Conservation (phyloP, 2,329 filamentous ascomycete species). For the Dothiorella sarmentorum region DNA sequence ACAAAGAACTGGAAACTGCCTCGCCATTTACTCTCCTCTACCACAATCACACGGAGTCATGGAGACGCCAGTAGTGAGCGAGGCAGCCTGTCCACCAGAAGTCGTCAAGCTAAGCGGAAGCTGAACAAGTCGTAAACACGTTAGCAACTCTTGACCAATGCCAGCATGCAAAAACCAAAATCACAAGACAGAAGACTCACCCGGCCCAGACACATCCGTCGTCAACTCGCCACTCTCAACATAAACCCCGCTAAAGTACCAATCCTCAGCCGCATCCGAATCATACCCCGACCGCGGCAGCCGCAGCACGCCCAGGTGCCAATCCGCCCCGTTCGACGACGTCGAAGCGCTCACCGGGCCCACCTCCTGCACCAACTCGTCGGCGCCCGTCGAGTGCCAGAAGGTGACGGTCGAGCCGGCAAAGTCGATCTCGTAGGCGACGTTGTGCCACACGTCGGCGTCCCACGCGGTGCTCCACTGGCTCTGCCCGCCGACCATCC, state of each 20-base stretch:
- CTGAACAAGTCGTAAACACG: background rate
- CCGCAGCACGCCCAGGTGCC: slow-evolving; percentile 68
- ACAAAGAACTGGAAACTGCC: background rate
- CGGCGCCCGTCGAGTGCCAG: slow-evolving; percentile 65
- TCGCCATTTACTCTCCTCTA: background rate
- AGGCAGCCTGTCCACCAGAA: too few relatives aligned
- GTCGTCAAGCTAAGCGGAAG: too few relatives aligned
- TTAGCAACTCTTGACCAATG: background rate
- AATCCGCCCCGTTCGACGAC: slow-evolving; percentile 66
- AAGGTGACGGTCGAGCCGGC: slow-evolving; percentile 59
- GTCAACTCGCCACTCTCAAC: slow-evolving; percentile 57
- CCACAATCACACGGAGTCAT: slow-evolving; percentile 27
- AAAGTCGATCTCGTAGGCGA: slow-evolving; percentile 73
- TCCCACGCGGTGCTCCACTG: slow-evolving; percentile 62
- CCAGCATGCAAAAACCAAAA: too few relatives aligned
- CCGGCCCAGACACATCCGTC: slow-evolving; percentile 24
- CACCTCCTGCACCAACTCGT: slow-evolving; percentile 56
- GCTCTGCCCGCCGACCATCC: slow-evolving; percentile 59
- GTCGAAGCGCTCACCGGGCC: slow-evolving; percentile 59
- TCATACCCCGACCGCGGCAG: slow-evolving; percentile 56
- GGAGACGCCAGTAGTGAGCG: too few relatives aligned
- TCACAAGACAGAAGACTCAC: background rate
- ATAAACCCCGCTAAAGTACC: slow-evolving; percentile 70
- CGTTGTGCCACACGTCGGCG: slow-evolving; percentile 68
- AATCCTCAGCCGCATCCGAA: slow-evolving; percentile 57